Base-by-base conservation (phyloP, 805 yeast species). In the Yarrowia sp. region DNA sequence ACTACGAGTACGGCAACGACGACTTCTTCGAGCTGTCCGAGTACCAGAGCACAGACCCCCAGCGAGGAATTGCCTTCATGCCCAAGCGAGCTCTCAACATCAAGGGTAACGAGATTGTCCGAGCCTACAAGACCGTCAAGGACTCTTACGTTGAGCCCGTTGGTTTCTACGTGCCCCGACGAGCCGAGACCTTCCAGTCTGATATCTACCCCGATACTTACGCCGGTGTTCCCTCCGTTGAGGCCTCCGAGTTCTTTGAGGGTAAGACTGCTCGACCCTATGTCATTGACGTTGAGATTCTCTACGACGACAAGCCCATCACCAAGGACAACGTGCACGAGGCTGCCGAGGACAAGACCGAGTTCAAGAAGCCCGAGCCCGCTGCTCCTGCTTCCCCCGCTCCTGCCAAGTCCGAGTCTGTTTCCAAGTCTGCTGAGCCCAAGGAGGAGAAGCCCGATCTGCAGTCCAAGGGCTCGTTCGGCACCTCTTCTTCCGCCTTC, bases 141-240 rank as follows among this genome's bases (percentile, higher is more conserved):
- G 98, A 95, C 77, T 81, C 83, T 63, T 77, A 84, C 32, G 85
- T 95, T 69, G 98, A 95, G 79, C 98, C 98, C 14, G 83, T 95
- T 64, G 89, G 97, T 4, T 95, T 93, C 74, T 84, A 86, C 70
- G 97, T 93, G 66, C 99, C 99, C 69, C 86, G 98, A 80, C 88
- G 92, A 75, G 84, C 96, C 4, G 98, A 95, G 73, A 86, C 86
- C 71, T 93, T 95, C 80, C 97, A 95, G 76, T 88, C 83, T 48
- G 98, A 92, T 71, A 90, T 95, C 60, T 95, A 87, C 74, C 97
- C 98, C 4, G 96, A 89, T 76, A 89, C 93, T 32, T 95, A 96
- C 32, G 86, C 97, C 4, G 82, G 80, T 44, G 81, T 84, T 71
- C 87, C 98, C 4, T 96, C 98, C 0, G 74, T 91, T 65, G 74